These are phyloP conservation scores for Saksenaea oblongispora DNA, from an alignment of 371 early-diverging fungal species.

Conservation along the genomic window DNA sequence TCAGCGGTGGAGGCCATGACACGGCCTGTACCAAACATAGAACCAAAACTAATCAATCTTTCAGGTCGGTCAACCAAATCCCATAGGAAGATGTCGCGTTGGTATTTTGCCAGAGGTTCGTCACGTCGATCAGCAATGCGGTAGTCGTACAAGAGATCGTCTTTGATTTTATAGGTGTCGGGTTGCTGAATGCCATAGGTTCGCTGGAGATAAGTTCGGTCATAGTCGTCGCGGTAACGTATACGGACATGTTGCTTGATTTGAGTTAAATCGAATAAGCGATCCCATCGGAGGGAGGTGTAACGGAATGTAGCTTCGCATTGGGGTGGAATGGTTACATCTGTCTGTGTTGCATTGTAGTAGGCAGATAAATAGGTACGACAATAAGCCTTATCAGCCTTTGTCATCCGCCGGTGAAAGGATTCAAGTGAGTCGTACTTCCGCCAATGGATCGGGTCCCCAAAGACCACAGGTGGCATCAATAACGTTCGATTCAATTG, in stretches of 20 bases:
- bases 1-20: constrained; percentile 45
- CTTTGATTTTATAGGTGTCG: constrained; percentile 37
- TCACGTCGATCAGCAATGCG: constrained; percentile 42
- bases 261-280: constrained; percentile 33
- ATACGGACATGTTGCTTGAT: constrained; percentile 31
- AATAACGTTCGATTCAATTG: constrained; percentile 56
- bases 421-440: constrained; percentile 38
- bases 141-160: constrained; percentile 51
- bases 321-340: constrained; percentile 16
- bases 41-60: constrained; percentile 53
- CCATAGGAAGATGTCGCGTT: constrained; percentile 42
- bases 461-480: constrained; percentile 54
- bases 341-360: constrained; percentile 11
- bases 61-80: constrained; percentile 45
- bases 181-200: constrained; percentile 18
- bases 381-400: constrained; percentile 14
- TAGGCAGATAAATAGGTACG: constrained; percentile 12
- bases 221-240: constrained; percentile 28
- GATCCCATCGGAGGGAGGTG: constrained; percentile 42
- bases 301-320: constrained; percentile 35
- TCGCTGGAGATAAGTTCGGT: constrained; percentile 20
- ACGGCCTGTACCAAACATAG: constrained; percentile 59
- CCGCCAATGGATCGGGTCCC: constrained; percentile 46
- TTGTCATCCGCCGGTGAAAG: constrained; percentile 29
- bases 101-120: constrained; percentile 30